Conservation (phyloP, 2,329 filamentous ascomycete genomes). For the Apiospora saccharicola region DNA sequence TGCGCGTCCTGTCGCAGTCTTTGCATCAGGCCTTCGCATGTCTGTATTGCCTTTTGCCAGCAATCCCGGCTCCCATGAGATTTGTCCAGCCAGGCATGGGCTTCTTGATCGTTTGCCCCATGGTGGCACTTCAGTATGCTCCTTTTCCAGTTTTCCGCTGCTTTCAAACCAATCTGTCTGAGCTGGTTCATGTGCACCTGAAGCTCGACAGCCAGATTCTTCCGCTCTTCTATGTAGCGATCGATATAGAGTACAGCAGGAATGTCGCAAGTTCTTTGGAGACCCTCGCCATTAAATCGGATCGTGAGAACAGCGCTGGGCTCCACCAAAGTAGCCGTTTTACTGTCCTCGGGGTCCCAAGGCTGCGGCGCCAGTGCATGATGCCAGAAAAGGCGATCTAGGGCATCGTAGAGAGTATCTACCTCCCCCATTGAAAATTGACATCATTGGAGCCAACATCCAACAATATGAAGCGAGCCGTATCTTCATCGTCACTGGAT, state of each 20-base stretch:
- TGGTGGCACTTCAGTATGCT: constrained; percentile 34
- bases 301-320: constrained; percentile 60
- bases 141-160: constrained; percentile 32
- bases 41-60: constrained; percentile 35
- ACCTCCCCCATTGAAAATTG: constrained; percentile 46
- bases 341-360: constrained; percentile 43
- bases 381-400: constrained; percentile 58
- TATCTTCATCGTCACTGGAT: constrained; percentile 45
- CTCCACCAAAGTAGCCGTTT: constrained; percentile 53
- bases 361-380: constrained; percentile 48
- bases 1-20: constrained; percentile 37
- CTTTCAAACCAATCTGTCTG: constrained; percentile 35
- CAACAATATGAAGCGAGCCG: constrained; percentile 52
- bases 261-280: constrained; percentile 55
- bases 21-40: constrained; percentile 34
- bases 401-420: constrained; percentile 54
- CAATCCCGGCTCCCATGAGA: constrained; percentile 38
- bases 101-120: constrained; percentile 32
- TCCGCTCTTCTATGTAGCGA: constrained; percentile 56
- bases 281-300: constrained; percentile 51
- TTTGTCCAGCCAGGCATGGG: constrained; percentile 32
- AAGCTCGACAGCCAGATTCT: constrained; percentile 55
- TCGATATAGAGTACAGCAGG: constrained; percentile 61
- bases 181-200: constrained; percentile 43
- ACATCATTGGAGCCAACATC: constrained; percentile 31